Conservation (phyloP, 768 basidiomycete genomes). For the Lactarius hengduanensis region DNA sequence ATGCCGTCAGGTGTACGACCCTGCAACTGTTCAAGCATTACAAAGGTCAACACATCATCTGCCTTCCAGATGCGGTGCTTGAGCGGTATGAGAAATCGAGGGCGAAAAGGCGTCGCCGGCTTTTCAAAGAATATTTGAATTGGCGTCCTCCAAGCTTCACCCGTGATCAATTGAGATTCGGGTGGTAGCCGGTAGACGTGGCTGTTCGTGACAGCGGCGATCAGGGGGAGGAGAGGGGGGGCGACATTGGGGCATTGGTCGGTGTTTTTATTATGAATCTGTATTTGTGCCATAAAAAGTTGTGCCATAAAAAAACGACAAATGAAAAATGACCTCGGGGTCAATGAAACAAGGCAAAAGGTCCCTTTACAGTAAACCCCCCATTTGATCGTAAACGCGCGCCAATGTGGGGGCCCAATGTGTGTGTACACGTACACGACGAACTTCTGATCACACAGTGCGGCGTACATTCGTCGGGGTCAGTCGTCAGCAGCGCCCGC, state of each 20-base stretch:
- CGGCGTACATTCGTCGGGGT: neutral
- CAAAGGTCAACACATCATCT: conserved; percentile 93
- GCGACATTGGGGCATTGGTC: neutral
- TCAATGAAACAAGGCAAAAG: neutral
- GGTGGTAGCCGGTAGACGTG: conserved; percentile 36
- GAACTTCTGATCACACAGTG: neutral
- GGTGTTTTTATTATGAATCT: conserved; percentile 10
- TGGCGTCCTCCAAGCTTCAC: conserved; percentile 98
- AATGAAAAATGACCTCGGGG: conserved; percentile 2
- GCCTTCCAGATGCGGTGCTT: conserved; percentile 84
- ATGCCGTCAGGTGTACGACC: conserved; percentile 73
- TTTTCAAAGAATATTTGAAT: conserved; percentile 73
- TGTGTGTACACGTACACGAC: neutral
- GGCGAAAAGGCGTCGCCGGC: conserved; percentile 73
- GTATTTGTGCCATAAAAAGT: conserved; percentile 15
- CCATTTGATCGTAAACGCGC: neutral
- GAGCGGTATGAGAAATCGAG: conserved; percentile 87
- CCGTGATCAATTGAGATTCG: conserved; percentile 82
- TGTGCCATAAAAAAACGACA: neutral
- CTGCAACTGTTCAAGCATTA: conserved; percentile 94
- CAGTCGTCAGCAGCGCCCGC: conserved; percentile 5
- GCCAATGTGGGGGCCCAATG: neutral
- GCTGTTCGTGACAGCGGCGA: conserved; percentile 28
- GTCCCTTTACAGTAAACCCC: neutral
- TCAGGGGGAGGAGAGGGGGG: neutral